Base-by-base conservation (phyloP, 306 rosid genomes). In the Macrotyloma uniflorum region DNA sequence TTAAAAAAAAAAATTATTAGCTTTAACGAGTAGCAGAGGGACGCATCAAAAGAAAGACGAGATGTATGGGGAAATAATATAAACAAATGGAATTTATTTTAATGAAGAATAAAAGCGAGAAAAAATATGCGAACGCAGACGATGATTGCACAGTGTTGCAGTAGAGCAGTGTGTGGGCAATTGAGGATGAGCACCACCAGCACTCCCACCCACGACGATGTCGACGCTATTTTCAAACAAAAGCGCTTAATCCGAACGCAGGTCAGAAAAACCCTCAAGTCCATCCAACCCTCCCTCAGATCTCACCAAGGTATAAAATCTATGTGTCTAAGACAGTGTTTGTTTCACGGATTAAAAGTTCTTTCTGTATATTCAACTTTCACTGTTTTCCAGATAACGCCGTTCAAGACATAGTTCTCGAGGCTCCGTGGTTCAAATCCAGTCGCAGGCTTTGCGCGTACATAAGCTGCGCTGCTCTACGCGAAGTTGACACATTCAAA, bases 351-450 rank as follows among this genome's bases (percentile, higher is more conserved):
- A 12, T 42, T 42, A 42, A 42, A 42, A 42, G 6, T 7, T 26
- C 12, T 26, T 4, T 47, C 7, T 2, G 3, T 16, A n/a, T 33
- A 1, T 3, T 62, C 54, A 12, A 16, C 12, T 35, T 64, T 5
- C 58, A 24, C 49, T 43, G 4, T 72, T 69, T 59, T 45, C 18
- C 76, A 95, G 98, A 95, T 75, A 64, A 81, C 69, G 88, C 79
- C 22, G 84, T 95, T 87, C 98, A 95, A 83, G 85, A 76, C 45
- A 62, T 89, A 26, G 77, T 95, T 64, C 54, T 88, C 79, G 93
- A 76, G 51, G 87, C 99, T 70, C 90, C 98, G 0, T 95, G 98
- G 98, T 95, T 95, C 79, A 86, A 79, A 87, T 88, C 97, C 23
- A 85, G 89, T 82, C 76, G 38, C 74, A 78, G 94, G 67, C 66